Evolutionary conservation across 208 protist species (phyloP), one percentile per base, ranked within the genome.

Genomic region (Naegleria fowleri): DNA sequence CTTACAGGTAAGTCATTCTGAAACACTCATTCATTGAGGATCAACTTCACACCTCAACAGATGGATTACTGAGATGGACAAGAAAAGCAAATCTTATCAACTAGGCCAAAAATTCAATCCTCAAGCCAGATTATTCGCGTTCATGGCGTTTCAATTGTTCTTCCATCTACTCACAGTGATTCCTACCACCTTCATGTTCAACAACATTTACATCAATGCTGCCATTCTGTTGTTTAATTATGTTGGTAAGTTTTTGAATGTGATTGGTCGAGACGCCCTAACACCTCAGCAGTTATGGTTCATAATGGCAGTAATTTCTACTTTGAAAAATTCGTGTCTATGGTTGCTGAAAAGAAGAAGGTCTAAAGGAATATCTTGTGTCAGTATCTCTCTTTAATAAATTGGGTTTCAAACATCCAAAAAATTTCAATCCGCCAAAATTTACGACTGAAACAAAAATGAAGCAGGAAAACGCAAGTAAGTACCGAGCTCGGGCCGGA

Each of bases 241-340:
- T 7, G 40, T 89, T 22, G 55, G 55, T 67, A 67, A 29, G 55
- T 67, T 67, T 4, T 67, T 48, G 43, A 22, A 22, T 67, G 1
- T 48, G 55, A 29, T 29, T 67, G 4, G 11, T 67, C 11, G 11
- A 29, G 6, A 67, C 3, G 19, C 1, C 11, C 19, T 19, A 67
- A 67, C 55, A 67, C 22, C 22, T 19, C 22, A 15, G 19, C 22
- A 67, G 11, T 22, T 2, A 48, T 39, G 15, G 33, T 89, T 41
- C 33, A 67, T 5, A 89, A 89, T 67, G 86, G 86, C n/a, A n/a
- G n/a, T 25, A 39, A 5, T 11, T 89, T 89, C 59, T 89, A 89
- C 36, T 43, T 89, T 89, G 48, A 89, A 67, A 67, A 67, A 11
- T 89, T 89, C 40, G 15, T 48, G 2, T 22, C 43, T 3, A 48